phyloP scores from a whole-genome alignment of 164 flowering plant species.

The Paratinospora sagittata region DNA sequence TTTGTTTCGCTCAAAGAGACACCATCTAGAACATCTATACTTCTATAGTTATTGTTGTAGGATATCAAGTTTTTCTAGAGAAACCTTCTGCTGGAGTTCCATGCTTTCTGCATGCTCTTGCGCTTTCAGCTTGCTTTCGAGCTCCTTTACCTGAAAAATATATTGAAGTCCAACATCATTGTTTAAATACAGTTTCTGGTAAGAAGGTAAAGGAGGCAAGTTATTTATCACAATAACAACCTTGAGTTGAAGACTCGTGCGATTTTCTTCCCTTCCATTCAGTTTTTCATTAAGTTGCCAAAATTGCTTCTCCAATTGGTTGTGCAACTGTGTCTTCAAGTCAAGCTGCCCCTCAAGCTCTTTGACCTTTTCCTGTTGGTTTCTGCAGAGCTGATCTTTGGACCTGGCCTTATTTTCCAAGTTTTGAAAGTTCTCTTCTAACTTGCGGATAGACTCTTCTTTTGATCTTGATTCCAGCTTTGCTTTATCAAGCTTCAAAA shows the following conservation, averaged over 20 bases:
- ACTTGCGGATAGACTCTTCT: slow-evolving; percentile 59
- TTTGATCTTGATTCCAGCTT: slow-evolving; percentile 56
- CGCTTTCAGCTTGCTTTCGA: slow-evolving; percentile 41
- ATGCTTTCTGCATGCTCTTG: slow-evolving; percentile 26
- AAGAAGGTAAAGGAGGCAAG: not conserved
- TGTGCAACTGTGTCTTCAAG: slow-evolving; percentile 32
- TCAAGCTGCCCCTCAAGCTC: slow-evolving; percentile 66
- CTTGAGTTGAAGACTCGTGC: slow-evolving; percentile 49
- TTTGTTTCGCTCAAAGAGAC: not conserved
- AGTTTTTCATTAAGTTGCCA: slow-evolving; percentile 51
- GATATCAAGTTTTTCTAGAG: not conserved
- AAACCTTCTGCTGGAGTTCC: slow-evolving; percentile 33
- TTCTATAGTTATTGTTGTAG: not conserved
- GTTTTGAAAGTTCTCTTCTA: slow-evolving; percentile 65
- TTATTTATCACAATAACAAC: slow-evolving; percentile 22
- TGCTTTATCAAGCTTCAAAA: slow-evolving; percentile 65
- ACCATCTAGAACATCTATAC: not conserved
- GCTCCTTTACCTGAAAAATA: slow-evolving; percentile 38
- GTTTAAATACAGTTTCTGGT: not conserved
- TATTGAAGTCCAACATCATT: too few species aligned
- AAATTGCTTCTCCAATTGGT: slow-evolving; percentile 57
- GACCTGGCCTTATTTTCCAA: slow-evolving; percentile 56
- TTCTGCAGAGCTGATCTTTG: slow-evolving; percentile 53
- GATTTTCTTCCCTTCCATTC: slow-evolving; percentile 59
- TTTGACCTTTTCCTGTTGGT: slow-evolving; percentile 64